Conservation (phyloP, 345 rosid species). For the Salix udensis region DNA sequence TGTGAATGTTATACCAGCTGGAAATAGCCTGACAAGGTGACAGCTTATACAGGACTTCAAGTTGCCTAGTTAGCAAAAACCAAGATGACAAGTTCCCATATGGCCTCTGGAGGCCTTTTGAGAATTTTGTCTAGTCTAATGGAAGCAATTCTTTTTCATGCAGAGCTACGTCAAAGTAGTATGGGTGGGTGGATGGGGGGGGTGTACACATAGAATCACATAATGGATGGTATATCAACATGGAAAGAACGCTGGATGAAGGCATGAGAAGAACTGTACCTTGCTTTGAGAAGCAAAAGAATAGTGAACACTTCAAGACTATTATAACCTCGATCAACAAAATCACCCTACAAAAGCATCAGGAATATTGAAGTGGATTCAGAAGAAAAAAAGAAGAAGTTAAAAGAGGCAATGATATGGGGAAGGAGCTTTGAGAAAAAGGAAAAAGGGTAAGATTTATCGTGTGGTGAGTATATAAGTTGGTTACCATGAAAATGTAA, state of each 20-base stretch:
- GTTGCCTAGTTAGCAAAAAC: not conserved
- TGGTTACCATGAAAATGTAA: slow-evolving; percentile 83
- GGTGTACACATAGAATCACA: not conserved
- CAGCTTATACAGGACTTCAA: not conserved
- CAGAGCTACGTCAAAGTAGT: not conserved
- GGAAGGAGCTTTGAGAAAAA: not conserved
- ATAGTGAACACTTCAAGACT: slow-evolving; percentile 96
- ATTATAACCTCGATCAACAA: slow-evolving; percentile 93
- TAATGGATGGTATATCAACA: not conserved
- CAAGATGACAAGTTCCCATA: not conserved
- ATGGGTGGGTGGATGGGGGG: too few species aligned
- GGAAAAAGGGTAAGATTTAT: not conserved
- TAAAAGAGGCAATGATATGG: not conserved
- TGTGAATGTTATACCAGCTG: not conserved
- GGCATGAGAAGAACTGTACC: slow-evolving; percentile 33
- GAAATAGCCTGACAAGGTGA: not conserved
- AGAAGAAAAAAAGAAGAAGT: not conserved
- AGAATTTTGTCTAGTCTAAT: not conserved
- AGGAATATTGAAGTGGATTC: slow-evolving; percentile 7
- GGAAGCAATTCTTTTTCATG: not conserved
- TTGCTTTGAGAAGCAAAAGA: slow-evolving; percentile 93
- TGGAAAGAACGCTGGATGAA: not conserved
- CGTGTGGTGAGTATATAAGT: not conserved
- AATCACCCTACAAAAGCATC: slow-evolving; percentile 65
- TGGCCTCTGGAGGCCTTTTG: not conserved